These are phyloP conservation scores for Westerdykella ornata DNA, from an alignment of 2,329 filamentous ascomycete species.

Conservation along the genomic window DNA sequence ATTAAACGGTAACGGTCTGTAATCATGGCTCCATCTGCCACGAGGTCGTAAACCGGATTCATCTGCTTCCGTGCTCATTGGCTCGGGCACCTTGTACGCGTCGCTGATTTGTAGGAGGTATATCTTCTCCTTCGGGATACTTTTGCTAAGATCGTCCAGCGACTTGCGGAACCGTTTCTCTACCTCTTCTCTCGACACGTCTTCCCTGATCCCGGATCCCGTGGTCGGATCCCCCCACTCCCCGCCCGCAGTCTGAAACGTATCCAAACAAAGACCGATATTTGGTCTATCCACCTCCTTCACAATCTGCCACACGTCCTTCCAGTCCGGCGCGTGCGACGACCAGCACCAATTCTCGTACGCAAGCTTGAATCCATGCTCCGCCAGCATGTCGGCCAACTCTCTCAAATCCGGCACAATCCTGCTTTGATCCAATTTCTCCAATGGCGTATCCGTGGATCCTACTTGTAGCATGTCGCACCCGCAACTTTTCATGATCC, in stretches of 20 bases:
- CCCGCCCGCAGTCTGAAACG: slow-evolving; percentile 66
- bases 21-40: slow-evolving; percentile 65
- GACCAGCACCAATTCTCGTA: slow-evolving; percentile 85
- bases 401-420: slow-evolving; percentile 57
- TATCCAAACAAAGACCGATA: slow-evolving; percentile 69
- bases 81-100: slow-evolving; percentile 57
- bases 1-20: slow-evolving; percentile 61
- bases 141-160: slow-evolving; percentile 50
- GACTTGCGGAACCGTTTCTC: slow-evolving; percentile 48
- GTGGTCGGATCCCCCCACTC: slow-evolving; percentile 70
- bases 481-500: slow-evolving; percentile 62
- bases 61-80: slow-evolving; percentile 47
- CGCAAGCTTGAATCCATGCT: slow-evolving; percentile 55
- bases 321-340: slow-evolving; percentile 62
- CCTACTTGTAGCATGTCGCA: slow-evolving; percentile 63
- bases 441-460: slow-evolving; percentile 55
- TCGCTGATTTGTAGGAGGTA: slow-evolving; percentile 70
- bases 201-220: slow-evolving; percentile 51
- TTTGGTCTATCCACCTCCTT: slow-evolving; percentile 56
- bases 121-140: slow-evolving; percentile 62
- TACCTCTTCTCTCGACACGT: slow-evolving; percentile 42
- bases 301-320: slow-evolving; percentile 63
- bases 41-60: slow-evolving; percentile 53
- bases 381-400: slow-evolving; percentile 50
- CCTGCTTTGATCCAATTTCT: slow-evolving; percentile 48